Conservation (phyloP, 2,329 filamentous ascomycete genomes). For the Penicillium paneum region DNA sequence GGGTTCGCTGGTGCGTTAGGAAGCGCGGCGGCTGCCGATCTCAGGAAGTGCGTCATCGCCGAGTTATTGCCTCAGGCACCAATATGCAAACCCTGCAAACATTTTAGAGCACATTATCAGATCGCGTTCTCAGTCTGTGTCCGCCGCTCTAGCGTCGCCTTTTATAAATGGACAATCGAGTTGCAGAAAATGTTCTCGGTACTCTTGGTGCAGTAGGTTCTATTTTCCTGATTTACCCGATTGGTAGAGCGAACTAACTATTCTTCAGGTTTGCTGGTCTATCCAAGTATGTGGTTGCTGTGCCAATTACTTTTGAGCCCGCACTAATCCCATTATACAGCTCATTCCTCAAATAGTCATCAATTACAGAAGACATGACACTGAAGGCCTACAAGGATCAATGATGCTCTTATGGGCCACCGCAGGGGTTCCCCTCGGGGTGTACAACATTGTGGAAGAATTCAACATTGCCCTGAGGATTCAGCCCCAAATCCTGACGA, state of each 20-base stretch:
- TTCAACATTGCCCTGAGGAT: constrained; percentile 54
- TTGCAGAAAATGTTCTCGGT: constrained; percentile 31
- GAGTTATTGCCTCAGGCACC: too few relatives aligned
- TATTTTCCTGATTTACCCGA: too few relatives aligned
- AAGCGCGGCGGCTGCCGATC: too few relatives aligned
- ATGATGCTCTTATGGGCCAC: constrained; percentile 71
- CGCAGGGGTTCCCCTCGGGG: constrained; percentile 64
- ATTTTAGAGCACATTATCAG: not conserved
- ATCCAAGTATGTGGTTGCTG: constrained; percentile 51
- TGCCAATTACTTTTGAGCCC: not conserved
- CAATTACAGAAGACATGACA: constrained; percentile 65
- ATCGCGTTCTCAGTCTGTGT: not conserved
- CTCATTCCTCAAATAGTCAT: constrained; percentile 67
- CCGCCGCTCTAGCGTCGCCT: not conserved
- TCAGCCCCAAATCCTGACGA: constrained; percentile 56
- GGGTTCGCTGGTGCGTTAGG: too few relatives aligned
- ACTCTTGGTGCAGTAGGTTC: constrained; percentile 30
- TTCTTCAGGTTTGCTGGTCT: constrained; percentile 58
- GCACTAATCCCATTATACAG: constrained; percentile 36
- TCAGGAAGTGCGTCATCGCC: too few relatives aligned
- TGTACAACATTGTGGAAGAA: constrained; percentile 55
- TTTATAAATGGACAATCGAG: constrained; percentile 23
- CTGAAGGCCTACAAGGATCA: constrained; percentile 61
- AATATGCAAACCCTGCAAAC: too few relatives aligned
- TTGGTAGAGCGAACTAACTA: constrained; percentile 1